Conservation (phyloP, 371 early-diverging fungal genomes). For the Rhizopus sp. region DNA sequence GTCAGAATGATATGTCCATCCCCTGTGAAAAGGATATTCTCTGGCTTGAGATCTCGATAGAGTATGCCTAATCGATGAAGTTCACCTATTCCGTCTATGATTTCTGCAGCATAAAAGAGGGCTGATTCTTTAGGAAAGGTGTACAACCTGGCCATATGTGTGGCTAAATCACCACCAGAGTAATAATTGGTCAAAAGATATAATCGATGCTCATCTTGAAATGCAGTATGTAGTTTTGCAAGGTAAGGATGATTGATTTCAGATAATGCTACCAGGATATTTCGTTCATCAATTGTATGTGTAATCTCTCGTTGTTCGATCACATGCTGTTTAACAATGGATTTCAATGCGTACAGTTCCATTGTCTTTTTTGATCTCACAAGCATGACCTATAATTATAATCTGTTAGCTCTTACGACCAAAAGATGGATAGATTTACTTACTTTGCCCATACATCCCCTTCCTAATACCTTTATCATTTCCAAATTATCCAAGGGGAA, state of each 20-base stretch:
- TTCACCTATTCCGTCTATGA: conserved; percentile 84
- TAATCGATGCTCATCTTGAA: conserved; percentile 89
- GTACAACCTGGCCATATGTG: conserved; percentile 49
- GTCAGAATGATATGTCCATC: conserved; percentile 87
- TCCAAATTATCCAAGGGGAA: conserved; percentile 59
- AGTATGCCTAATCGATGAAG: conserved; percentile 87
- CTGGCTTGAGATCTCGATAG: conserved; percentile 91
- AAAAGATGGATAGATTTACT: conserved; percentile 2
- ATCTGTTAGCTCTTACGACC: neutral
- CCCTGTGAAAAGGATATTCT: conserved; percentile 82
- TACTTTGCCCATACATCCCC: conserved; percentile 82
- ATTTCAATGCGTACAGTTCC: conserved; percentile 92
- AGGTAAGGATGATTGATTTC: conserved; percentile 83
- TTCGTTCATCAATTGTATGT: conserved; percentile 54
- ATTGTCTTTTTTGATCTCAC: conserved; percentile 62
- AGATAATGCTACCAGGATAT: conserved; percentile 51
- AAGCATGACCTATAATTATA: conserved; percentile 83
- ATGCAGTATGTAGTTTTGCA: conserved; percentile 89
- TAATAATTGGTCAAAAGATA: conserved; percentile 98
- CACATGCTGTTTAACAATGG: conserved; percentile 92
- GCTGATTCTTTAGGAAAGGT: conserved; percentile 51
- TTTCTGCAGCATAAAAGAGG: conserved; percentile 85
- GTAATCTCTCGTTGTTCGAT: conserved; percentile 90
- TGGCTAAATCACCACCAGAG: conserved; percentile 81
- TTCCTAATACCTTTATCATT: conserved; percentile 70